Percentiles rank a stretch among this genome's conserved stretches.
Conservation (phyloP, 2,329 filamentous ascomycete species). For the Capronia coronata region DNA sequence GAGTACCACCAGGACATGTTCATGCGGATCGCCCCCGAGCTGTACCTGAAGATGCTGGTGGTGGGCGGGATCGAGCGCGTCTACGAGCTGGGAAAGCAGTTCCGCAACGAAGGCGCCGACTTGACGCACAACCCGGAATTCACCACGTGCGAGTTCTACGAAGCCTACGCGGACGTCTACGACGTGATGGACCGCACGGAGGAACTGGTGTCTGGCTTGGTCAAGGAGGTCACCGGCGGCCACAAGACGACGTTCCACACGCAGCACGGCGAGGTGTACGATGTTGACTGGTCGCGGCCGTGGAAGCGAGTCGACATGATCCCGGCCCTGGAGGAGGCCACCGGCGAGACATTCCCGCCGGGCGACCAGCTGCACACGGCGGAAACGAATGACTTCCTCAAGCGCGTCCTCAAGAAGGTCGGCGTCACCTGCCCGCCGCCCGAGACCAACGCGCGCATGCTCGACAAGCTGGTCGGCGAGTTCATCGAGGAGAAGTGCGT, state of each 20-base stretch:
- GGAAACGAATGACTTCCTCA: conserved; percentile 84
- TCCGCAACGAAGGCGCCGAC: conserved; percentile 88
- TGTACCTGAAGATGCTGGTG: conserved; percentile 93
- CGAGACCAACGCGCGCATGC: conserved; percentile 88
- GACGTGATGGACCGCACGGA: conserved; percentile 89
- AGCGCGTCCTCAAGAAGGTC: conserved; percentile 75
- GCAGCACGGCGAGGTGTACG: conserved; percentile 75
- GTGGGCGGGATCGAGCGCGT: conserved; percentile 92
- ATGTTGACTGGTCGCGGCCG: conserved; percentile 92
- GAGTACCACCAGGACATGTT: conserved; percentile 91
- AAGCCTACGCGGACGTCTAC: conserved; percentile 85
- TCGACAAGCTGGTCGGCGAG: conserved; percentile 89
- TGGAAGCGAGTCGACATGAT: conserved; percentile 98
- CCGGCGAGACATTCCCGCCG: conserved; percentile 88
- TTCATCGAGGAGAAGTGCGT: conserved; percentile 92
- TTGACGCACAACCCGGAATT: conserved; percentile 98
- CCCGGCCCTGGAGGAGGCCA: conserved; percentile 77
- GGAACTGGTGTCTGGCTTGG: conserved; percentile 79
- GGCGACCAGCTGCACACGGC: conserved; percentile 82
- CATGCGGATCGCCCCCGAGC: conserved; percentile 88
- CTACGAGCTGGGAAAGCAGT: conserved; percentile 92
- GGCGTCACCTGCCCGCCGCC: conserved; percentile 85
- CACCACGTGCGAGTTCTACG: conserved; percentile 95
- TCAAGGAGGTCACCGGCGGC: conserved; percentile 79
- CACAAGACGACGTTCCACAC: conserved; percentile 83